Percentiles rank a stretch among this genome's conserved stretches.
Conservation (phyloP, 495 filamentous ascomycete genomes). For the Diplogelasinospora grovesii region DNA sequence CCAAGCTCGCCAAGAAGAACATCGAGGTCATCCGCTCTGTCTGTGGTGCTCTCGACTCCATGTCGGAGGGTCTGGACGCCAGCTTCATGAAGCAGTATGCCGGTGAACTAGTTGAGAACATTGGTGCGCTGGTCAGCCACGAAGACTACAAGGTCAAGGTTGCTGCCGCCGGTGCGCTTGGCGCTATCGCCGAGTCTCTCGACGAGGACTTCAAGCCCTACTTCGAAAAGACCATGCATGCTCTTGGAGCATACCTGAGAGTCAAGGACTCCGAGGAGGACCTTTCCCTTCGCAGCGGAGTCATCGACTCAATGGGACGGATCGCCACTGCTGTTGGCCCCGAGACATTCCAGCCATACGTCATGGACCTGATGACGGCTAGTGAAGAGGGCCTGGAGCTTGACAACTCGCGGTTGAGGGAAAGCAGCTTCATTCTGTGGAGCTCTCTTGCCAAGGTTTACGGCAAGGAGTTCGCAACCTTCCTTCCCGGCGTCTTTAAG, state of each 20-base stretch:
- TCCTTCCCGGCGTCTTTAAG: constrained; percentile 78
- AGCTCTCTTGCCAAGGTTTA: constrained; percentile 92
- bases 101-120: constrained; percentile 70
- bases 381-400: constrained; percentile 89
- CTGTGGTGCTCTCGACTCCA: constrained; percentile 84
- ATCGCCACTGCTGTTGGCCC: constrained; percentile 85
- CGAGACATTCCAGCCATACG: constrained; percentile 81
- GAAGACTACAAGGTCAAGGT: constrained; percentile 85
- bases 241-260: constrained; percentile 71
- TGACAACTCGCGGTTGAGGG: constrained; percentile 80
- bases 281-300: constrained; percentile 79
- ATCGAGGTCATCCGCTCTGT: constrained; percentile 80
- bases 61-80: constrained; percentile 82
- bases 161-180: constrained; percentile 80
- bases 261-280: constrained; percentile 88
- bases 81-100: constrained; percentile 78
- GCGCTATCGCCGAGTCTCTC: constrained; percentile 78
- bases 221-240: constrained; percentile 81
- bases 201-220: constrained; percentile 80
- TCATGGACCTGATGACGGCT: constrained; percentile 78
- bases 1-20: constrained; percentile 58
- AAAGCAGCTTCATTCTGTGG: constrained; percentile 97
- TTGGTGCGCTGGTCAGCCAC: constrained; percentile 73
- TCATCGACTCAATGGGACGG: constrained; percentile 85
- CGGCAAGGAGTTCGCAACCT: constrained; percentile 78